Evolutionary conservation across 768 basidiomycete genomes (phyloP).

Genomic region (Lactarius sp.): DNA sequence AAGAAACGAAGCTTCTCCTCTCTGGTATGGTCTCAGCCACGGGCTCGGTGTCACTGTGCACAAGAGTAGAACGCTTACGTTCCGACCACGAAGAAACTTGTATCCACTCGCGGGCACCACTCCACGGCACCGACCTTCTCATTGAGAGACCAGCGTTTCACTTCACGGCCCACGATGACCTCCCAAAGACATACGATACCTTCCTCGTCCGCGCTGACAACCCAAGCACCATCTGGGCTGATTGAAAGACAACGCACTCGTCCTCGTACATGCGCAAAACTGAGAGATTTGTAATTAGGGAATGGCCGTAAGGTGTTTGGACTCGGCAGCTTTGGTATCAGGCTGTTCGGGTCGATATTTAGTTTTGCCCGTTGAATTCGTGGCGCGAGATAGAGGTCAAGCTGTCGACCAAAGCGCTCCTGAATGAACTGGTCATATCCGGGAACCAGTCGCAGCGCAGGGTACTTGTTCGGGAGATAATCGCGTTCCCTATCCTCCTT

Average conservation of each 20-base stretch:
- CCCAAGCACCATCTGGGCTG: conserved; percentile 90
- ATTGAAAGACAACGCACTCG: conserved; percentile 71
- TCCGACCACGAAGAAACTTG: conserved; percentile 72
- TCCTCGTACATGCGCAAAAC: conserved; percentile 59
- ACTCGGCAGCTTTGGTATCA: conserved; percentile 92
- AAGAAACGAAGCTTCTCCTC: conserved; percentile 78
- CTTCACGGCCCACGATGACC: conserved; percentile 79
- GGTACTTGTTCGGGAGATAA: conserved; percentile 83
- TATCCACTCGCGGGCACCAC: conserved; percentile 89
- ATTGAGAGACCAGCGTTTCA: conserved; percentile 80
- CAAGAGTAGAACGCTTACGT: conserved; percentile 49
- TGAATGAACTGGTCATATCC: conserved; percentile 90
- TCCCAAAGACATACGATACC: conserved; percentile 91
- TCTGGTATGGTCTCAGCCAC: conserved; percentile 37
- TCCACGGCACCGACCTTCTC: conserved; percentile 78
- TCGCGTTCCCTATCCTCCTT: conserved; percentile 87
- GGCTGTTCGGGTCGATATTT: conserved; percentile 84
- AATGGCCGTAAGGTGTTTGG: conserved; percentile 90
- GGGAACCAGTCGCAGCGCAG: conserved; percentile 82
- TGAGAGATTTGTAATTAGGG: conserved; percentile 78
- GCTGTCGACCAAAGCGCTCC: conserved; percentile 87
- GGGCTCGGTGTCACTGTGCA: not conserved
- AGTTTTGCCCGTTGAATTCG: conserved; percentile 82
- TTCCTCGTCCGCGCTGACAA: conserved; percentile 84
- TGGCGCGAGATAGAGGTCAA: conserved; percentile 95